Percentiles rank a stretch among this genome's conserved stretches.
These are phyloP conservation scores for Lepidium sativum DNA, from an alignment of 345 rosid genomes.

Conservation along the genomic window DNA sequence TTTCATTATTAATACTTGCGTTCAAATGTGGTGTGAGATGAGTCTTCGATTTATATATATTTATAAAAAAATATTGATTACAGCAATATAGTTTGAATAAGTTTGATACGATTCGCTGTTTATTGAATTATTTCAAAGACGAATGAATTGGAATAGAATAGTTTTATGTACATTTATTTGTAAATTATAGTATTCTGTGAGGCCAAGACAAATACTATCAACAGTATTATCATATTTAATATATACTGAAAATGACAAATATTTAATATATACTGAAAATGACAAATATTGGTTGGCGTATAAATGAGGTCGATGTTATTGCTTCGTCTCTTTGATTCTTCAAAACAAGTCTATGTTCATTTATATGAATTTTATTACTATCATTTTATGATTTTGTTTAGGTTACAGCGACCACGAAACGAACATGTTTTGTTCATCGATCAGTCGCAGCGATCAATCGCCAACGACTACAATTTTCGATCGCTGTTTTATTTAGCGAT, in stretches of 20 bases:
- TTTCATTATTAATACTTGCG: not conserved
- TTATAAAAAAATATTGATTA: not conserved
- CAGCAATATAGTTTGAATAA: not conserved
- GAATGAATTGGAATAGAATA: not conserved
- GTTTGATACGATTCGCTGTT: not conserved
- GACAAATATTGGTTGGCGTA: conserved; percentile 1
- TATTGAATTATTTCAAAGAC: not conserved
- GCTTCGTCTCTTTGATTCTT: not conserved
- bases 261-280: not conserved
- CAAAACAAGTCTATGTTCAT: not conserved
- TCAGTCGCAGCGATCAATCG: too few relatives aligned
- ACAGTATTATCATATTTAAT: not conserved
- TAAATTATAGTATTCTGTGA: not conserved
- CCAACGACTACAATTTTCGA: too few relatives aligned
- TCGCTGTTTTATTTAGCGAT: too few relatives aligned
- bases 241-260: not conserved
- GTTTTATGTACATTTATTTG: not conserved
- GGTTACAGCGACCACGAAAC: too few relatives aligned
- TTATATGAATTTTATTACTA: not conserved
- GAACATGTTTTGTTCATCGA: too few relatives aligned
- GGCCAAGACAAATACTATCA: not conserved
- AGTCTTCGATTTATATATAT: not conserved
- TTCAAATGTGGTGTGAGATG: not conserved
- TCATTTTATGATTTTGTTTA: not conserved
- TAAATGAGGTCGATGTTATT: conserved; percentile 4